Conservation (phyloP, 1,139 yeast species). For the Hemisphaericaspora subhashii region DNA sequence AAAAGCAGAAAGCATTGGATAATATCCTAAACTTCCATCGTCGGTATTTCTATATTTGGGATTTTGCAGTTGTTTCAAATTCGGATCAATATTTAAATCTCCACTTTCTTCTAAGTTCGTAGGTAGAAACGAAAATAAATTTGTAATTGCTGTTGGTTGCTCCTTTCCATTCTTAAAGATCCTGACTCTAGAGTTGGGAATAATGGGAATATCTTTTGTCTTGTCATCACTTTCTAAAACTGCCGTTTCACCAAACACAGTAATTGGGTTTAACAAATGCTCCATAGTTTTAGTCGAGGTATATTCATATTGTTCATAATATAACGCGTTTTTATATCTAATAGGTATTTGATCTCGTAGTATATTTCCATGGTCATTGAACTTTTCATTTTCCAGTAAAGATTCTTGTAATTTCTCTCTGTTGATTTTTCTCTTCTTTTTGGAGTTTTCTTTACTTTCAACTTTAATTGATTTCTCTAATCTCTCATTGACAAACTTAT, state of each 20-base stretch:
- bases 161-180: conserved; percentile 77
- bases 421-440: conserved; percentile 19
- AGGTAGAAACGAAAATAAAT: conserved; percentile 77
- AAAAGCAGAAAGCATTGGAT: conserved; percentile 84
- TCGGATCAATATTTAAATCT: conserved; percentile 24
- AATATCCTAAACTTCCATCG: conserved; percentile 87
- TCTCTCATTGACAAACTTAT: conserved; percentile 19
- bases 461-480: conserved; percentile 9
- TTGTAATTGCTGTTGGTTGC: conserved; percentile 64
- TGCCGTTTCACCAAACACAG: conserved; percentile 68
- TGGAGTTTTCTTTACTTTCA: conserved; percentile 14
- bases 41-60: conserved; percentile 55
- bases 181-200: conserved; percentile 59
- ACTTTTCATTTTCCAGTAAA: conserved; percentile 21
- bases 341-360: conserved; percentile 87
- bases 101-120: conserved; percentile 29
- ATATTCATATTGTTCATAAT: conserved; percentile 86
- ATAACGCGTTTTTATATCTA: conserved; percentile 72
- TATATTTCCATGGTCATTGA: conserved; percentile 35
- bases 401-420: conserved; percentile 12
- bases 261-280: conserved; percentile 70
- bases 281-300: conserved; percentile 75
- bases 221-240: conserved; percentile 31
- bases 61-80: conserved; percentile 49
- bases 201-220: conserved; percentile 33